A percentile compares a stretch with the other conserved stretches of the same genome.
Conservation (phyloP, 2,329 filamentous ascomycete genomes). For the Cercospora sojina region DNA sequence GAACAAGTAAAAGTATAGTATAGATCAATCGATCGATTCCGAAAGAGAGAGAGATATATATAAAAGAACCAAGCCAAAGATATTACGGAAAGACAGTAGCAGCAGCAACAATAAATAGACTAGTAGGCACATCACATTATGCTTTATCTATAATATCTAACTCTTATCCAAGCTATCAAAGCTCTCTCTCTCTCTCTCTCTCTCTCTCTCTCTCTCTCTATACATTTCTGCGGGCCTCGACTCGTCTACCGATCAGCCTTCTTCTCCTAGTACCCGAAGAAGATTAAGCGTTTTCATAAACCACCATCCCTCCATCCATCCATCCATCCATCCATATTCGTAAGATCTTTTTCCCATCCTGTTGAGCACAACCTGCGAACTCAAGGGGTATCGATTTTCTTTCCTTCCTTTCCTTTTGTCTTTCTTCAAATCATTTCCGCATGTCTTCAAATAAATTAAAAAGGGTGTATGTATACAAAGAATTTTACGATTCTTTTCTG, state of each 20-base stretch:
- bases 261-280: background rate
- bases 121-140: background rate
- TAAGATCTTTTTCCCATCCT: background rate
- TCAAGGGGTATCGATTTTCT: background rate
- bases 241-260: background rate
- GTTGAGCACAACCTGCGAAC: background rate
- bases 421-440: background rate
- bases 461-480: background rate
- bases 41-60: too few relatives aligned
- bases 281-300: background rate
- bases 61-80: too few relatives aligned
- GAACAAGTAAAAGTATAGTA: too few relatives aligned
- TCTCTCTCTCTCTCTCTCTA: background rate
- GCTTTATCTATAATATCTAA: background rate
- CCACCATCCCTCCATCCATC: background rate
- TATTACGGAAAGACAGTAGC: too few relatives aligned
- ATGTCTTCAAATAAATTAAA: background rate
- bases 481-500: background rate
- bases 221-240: background rate
- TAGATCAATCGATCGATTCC: too few relatives aligned
- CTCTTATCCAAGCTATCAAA: background rate
- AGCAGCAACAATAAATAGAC: too few relatives aligned
- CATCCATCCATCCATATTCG: background rate
- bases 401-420: too few relatives aligned
- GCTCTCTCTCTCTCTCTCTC: background rate